Conservation (phyloP, 371 early-diverging fungal genomes). For the Zopfochytrium polystomum region DNA sequence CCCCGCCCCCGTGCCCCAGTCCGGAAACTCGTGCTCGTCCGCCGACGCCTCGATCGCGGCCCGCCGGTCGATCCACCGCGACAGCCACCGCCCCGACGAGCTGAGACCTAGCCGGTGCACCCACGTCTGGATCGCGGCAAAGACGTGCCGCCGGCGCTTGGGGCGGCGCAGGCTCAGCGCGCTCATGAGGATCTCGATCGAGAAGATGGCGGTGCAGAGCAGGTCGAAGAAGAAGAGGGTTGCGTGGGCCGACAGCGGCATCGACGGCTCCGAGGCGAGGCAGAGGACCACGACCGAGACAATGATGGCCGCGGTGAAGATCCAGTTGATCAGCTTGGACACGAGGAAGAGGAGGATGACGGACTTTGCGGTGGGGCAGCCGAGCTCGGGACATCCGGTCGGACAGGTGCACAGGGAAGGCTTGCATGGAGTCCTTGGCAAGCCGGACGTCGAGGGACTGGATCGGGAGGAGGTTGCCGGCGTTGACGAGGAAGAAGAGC, state of each 20-base stretch:
- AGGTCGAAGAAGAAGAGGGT: conserved; percentile 17
- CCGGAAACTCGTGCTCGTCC: neutral
- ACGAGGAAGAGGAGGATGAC: conserved; percentile 3
- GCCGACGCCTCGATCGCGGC: neutral
- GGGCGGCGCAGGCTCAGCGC: neutral
- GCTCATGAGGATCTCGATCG: conserved; percentile 19
- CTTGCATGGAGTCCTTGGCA: neutral
- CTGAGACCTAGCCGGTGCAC: neutral
- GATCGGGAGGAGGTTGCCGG: conserved; percentile 7
- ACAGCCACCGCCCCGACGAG: neutral
- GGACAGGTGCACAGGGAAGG: conserved; percentile 1
- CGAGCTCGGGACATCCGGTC: neutral
- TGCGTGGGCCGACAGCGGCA: neutral
- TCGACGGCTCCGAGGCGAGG: conserved; percentile 2
- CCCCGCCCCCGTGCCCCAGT: neutral
- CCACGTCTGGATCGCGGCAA: neutral
- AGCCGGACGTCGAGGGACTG: conserved; percentile 4
- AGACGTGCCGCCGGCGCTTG: neutral
- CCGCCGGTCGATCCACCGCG: neutral
- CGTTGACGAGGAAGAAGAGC: conserved; percentile 1
- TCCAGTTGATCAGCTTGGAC: conserved; percentile 6
- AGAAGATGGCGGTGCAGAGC: conserved; percentile 13
- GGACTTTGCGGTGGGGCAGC: neutral
- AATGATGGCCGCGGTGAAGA: conserved; percentile 3
- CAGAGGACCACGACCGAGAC: conserved; percentile 14